Evolutionary conservation across 176 grass and related monocot species (phyloP).

Genomic region (Hordeum vulgare): DNA sequence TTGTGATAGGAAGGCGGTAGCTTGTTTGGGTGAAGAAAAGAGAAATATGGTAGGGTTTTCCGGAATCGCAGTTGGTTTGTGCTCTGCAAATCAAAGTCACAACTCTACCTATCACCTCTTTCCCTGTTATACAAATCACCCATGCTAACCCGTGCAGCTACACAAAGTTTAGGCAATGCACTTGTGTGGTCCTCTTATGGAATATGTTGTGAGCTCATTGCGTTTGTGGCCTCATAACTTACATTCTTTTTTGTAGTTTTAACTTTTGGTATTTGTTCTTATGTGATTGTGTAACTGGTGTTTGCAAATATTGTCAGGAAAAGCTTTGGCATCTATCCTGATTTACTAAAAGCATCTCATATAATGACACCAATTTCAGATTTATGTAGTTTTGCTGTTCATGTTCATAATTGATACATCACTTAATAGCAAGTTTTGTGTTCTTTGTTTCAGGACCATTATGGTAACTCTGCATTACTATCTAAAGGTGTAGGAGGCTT

Average conservation of each 20-base stretch:
- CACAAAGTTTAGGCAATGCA: not conserved
- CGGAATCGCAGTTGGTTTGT: not conserved
- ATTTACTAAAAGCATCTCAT: not conserved
- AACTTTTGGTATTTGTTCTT: not conserved
- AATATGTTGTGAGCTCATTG: not conserved
- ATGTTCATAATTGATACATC: not conserved
- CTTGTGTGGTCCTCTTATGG: not conserved
- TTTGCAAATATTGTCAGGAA: not conserved
- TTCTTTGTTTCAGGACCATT: conserved; percentile 26
- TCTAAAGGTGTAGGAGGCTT: not conserved
- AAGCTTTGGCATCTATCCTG: not conserved
- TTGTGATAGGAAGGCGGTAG: not conserved
- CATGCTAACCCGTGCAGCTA: not conserved
- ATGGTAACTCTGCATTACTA: conserved; percentile 28
- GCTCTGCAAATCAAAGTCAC: not conserved
- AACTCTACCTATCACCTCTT: not conserved
- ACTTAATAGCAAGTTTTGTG: not conserved
- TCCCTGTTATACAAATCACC: not conserved
- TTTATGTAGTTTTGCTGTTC: not conserved
- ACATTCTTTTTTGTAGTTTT: not conserved
- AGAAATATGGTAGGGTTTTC: not conserved
- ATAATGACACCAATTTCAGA: not conserved
- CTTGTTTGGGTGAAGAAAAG: not conserved
- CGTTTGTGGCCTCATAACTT: not conserved
- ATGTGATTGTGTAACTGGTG: not conserved